phyloP scores from a whole-genome alignment of 345 rosid genomes.

The Aquilaria yunnanensis region DNA sequence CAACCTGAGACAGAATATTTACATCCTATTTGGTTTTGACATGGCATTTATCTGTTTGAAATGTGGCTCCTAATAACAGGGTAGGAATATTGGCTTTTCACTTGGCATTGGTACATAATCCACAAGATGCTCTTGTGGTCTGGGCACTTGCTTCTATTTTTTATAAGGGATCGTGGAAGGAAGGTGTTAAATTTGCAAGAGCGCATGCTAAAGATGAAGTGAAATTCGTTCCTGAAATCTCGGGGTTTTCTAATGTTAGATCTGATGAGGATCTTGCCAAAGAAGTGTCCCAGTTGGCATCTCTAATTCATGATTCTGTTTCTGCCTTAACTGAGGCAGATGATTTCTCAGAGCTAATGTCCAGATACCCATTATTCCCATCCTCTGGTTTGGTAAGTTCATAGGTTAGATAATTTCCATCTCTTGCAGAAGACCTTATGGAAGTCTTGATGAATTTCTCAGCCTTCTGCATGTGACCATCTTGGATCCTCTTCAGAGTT shows the following conservation, averaged over 20 bases:
- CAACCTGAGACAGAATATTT: not conserved
- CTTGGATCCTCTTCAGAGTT: no score
- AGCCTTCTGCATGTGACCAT: no score
- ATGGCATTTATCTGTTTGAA: constrained; percentile 1
- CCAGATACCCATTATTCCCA: constrained; percentile 28
- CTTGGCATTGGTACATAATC: constrained; percentile 60
- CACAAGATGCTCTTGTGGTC: constrained; percentile 70
- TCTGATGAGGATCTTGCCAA: constrained; percentile 55
- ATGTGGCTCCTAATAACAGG: constrained; percentile 41
- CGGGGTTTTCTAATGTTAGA: constrained; percentile 33
- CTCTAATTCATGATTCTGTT: constrained; percentile 37
- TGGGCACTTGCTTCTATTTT: constrained; percentile 68
- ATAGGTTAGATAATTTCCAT: no score
- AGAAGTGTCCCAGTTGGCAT: constrained; percentile 51
- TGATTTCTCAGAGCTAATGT: constrained; percentile 28
- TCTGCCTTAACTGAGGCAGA: constrained; percentile 32
- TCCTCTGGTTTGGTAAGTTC: constrained; percentile 50
- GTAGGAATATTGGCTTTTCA: constrained; percentile 83
- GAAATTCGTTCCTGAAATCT: constrained; percentile 53
- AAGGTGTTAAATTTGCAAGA: constrained; percentile 59
- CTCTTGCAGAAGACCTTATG: no score
- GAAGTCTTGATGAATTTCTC: no score
- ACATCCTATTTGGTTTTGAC: not conserved
- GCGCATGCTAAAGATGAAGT: constrained; percentile 30
- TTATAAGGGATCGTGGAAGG: constrained; percentile 60